phyloP scores from a whole-genome alignment of 345 rosid species.

The Eucalyptus decipiens region DNA sequence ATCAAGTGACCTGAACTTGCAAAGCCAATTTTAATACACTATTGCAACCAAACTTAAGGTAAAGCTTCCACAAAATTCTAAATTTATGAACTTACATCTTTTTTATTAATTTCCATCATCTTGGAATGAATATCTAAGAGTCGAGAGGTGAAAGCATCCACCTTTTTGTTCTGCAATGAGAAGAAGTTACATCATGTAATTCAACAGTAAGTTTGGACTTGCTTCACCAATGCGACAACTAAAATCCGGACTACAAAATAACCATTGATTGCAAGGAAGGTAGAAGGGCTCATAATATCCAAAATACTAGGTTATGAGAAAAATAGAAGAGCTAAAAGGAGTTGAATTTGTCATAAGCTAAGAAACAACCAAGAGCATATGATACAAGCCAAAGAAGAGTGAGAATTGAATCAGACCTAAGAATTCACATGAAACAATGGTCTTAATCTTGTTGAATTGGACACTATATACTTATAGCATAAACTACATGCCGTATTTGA shows the following conservation, averaged over 20 bases:
- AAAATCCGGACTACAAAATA: not conserved
- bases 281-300: not conserved
- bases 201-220: not conserved
- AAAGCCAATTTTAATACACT: not conserved
- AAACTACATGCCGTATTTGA: not conserved
- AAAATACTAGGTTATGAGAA: not conserved
- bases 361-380: not conserved
- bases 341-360: not conserved
- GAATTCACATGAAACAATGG: not conserved
- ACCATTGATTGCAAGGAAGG: not conserved
- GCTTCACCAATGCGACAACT: not conserved
- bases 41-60: not conserved
- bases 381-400: not conserved
- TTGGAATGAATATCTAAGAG: constrained; percentile 90
- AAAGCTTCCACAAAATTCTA: not conserved
- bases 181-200: not conserved
- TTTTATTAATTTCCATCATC: constrained; percentile 77
- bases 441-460: not conserved
- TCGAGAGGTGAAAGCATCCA: constrained; percentile 80
- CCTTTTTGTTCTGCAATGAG: constrained; percentile 69
- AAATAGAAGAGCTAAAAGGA: not conserved
- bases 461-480: not conserved
- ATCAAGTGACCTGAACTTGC: not conserved
- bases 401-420: not conserved
- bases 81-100: constrained; percentile 35